These are phyloP conservation scores for Lonicera japonica DNA, from an alignment of 129 eudicot genomes.

Conservation along the genomic window DNA sequence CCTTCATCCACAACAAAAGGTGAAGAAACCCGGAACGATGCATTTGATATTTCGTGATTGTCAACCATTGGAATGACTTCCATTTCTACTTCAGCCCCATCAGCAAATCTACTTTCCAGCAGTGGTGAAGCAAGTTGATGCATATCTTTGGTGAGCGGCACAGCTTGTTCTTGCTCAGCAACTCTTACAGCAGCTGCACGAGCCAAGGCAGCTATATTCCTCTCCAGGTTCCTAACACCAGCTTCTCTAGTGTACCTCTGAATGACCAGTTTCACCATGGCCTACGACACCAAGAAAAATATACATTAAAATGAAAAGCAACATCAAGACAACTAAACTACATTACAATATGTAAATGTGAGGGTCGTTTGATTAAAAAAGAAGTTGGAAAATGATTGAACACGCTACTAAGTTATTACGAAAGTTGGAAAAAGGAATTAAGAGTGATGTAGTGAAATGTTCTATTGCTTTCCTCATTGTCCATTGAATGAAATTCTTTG, in stretches of 20 bases:
- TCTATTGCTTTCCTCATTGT: no score
- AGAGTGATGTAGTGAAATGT: no score
- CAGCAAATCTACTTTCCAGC: conserved; percentile 77
- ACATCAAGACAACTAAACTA: no score
- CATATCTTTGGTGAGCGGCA: conserved; percentile 71
- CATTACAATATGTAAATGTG: no score
- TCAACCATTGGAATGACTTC: conserved; percentile 85
- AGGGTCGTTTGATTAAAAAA: no score
- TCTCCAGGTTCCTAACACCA: conserved; percentile 90
- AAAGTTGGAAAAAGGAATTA: no score
- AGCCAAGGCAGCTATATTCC: conserved; percentile 90
- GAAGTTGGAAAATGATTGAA: no score
- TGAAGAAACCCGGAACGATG: conserved; percentile 43
- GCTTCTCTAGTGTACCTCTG: conserved; percentile 96
- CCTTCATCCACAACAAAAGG: conserved; percentile 82
- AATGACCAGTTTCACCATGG: conserved; percentile 75
- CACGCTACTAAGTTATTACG: no score
- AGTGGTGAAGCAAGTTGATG: conserved; percentile 79
- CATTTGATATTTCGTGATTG: conserved; percentile 71
- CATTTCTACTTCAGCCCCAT: conserved; percentile 86
- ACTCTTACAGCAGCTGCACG: conserved; percentile 97
- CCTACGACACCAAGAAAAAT: conserved; percentile 35
- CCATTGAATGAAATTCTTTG: no score
- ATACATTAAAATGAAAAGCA: no score
- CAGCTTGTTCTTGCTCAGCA: conserved; percentile 74